Conservation (phyloP, 2,329 filamentous ascomycete species). For the Trichocomaceae sp. region DNA sequence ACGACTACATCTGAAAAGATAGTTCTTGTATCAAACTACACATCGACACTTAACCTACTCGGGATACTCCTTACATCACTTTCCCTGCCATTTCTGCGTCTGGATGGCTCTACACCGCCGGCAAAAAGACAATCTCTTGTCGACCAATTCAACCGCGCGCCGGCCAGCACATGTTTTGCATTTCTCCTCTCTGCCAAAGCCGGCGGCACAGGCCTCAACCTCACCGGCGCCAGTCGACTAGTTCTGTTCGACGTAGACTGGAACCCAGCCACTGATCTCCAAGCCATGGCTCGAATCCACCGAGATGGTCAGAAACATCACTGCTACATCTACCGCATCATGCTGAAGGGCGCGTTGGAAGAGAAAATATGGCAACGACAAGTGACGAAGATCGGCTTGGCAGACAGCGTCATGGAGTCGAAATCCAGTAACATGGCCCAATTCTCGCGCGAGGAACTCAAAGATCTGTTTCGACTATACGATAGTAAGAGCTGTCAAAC, state of each 20-base stretch:
- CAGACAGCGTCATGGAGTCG: conserved; percentile 64
- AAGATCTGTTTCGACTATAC: conserved; percentile 61
- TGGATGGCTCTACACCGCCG: conserved; percentile 61
- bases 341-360: conserved; percentile 63
- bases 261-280: conserved; percentile 67
- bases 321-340: conserved; percentile 62
- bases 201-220: conserved; percentile 62
- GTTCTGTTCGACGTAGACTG: conserved; percentile 69
- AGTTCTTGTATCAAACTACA: conserved; percentile 71
- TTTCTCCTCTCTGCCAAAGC: conserved; percentile 68
- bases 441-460: conserved; percentile 60
- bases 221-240: conserved; percentile 63
- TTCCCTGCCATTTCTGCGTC: conserved; percentile 57
- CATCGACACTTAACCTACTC: conserved; percentile 63
- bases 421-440: conserved; percentile 50
- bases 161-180: conserved; percentile 54
- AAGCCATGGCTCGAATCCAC: conserved; percentile 69
- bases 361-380: conserved; percentile 72
- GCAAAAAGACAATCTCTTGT: conserved; percentile 61
- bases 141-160: conserved; percentile 60
- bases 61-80: conserved; percentile 55
- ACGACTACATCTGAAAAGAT: conserved; percentile 61
- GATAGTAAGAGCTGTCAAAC: conserved; percentile 57
- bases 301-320: conserved; percentile 63
- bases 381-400: conserved; percentile 62